Evolutionary conservation across 2,329 filamentous ascomycete species (phyloP).

Genomic region (Claviceps humidiphila): DNA sequence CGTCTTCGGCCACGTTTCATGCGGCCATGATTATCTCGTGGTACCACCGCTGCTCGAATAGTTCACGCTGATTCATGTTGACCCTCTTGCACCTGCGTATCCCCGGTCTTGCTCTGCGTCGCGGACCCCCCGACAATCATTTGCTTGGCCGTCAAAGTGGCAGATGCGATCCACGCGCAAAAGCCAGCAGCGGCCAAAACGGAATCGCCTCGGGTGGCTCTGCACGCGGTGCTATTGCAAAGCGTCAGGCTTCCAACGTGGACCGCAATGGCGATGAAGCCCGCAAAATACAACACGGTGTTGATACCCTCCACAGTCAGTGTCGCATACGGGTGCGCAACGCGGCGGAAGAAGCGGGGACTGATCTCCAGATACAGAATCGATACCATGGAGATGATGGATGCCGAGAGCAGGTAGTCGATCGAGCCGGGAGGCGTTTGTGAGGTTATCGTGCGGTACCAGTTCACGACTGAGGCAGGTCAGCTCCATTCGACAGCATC

Average conservation of each 20-base stretch:
- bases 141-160: constrained; percentile 31
- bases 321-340: constrained; percentile 34
- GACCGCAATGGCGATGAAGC: constrained; percentile 44
- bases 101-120: constrained; percentile 13
- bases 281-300: constrained; percentile 43
- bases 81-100: constrained; percentile 25
- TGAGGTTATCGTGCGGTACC: constrained; percentile 43
- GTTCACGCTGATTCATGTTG: constrained; percentile 3
- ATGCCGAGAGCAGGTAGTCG: constrained; percentile 43
- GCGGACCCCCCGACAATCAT: constrained; percentile 30
- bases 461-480: constrained; percentile 38
- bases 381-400: constrained; percentile 41
- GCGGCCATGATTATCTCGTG: no score
- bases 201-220: constrained; percentile 39
- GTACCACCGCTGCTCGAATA: no score
- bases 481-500: not conserved
- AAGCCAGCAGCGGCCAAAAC: constrained; percentile 42
- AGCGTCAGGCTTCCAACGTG: constrained; percentile 43
- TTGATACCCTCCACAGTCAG: constrained; percentile 38
- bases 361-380: constrained; percentile 39
- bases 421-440: constrained; percentile 40
- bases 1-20: no score
- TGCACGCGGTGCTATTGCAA: constrained; percentile 45
- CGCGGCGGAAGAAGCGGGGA: constrained; percentile 30
- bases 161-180: constrained; percentile 36